Evolutionary conservation across 768 basidiomycete genomes (phyloP).

Genomic region (Termitomyces sp.): DNA sequence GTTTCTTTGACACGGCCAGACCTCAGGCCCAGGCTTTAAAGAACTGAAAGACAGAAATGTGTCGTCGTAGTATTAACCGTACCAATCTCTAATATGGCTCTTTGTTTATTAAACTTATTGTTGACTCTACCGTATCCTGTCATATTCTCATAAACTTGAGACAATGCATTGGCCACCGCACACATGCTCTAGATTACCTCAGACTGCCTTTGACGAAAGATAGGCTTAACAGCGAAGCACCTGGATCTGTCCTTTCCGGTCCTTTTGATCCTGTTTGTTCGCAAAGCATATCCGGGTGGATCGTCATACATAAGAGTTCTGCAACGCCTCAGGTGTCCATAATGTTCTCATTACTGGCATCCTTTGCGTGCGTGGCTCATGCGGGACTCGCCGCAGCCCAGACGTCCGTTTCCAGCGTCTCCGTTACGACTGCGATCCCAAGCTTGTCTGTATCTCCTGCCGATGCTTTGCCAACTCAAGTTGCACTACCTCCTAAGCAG

Average conservation of each 20-base stretch:
- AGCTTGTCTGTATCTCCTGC: constrained; percentile 52
- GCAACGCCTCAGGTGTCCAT: neutral
- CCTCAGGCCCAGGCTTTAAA: neutral
- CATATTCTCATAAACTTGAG: no score
- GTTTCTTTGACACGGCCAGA: no score
- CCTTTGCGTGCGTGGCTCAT: constrained; percentile 12
- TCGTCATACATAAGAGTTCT: neutral
- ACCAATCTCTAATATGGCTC: no score
- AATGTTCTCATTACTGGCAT: constrained; percentile 20
- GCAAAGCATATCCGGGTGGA: neutral
- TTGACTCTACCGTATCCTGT: no score
- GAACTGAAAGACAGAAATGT: neutral
- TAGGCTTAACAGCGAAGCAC: neutral
- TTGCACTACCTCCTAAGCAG: constrained; percentile 58
- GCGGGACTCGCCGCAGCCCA: constrained; percentile 15
- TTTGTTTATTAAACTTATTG: no score
- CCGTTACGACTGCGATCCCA: constrained; percentile 56
- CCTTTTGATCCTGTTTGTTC: neutral
- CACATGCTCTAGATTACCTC: neutral
- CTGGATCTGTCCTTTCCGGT: neutral
- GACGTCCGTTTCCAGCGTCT: constrained; percentile 21
- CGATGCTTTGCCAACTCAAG: constrained; percentile 58
- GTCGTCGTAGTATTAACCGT: neutral
- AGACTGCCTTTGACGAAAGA: no score
- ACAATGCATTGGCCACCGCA: no score